These are phyloP conservation scores for Agrocybe praecox DNA, from an alignment of 768 basidiomycete genomes.

Conservation along the genomic window DNA sequence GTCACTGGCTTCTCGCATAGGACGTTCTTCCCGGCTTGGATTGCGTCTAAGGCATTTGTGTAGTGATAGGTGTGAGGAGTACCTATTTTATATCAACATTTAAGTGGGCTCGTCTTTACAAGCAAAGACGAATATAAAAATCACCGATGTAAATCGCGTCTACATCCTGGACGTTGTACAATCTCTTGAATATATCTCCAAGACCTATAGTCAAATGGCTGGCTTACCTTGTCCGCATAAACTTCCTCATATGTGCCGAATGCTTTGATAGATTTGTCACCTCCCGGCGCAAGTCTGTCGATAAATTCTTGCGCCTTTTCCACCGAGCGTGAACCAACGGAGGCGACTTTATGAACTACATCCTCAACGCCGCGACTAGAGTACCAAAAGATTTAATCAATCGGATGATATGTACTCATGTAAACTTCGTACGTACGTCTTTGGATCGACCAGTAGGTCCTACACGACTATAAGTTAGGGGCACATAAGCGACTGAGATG, in stretches of 20 bases:
- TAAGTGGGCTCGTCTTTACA: too few relatives aligned
- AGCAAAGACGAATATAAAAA: not conserved
- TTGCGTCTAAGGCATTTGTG: slow-evolving; percentile 70
- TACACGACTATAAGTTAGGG: slow-evolving; percentile 27
- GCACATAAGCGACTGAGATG: not conserved
- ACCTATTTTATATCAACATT: slow-evolving; percentile 37
- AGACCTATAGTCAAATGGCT: not conserved
- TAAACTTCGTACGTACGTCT: slow-evolving; percentile 57
- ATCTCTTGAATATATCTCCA: not conserved
- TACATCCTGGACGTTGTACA: slow-evolving; percentile 50
- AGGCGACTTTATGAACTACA: slow-evolving; percentile 66
- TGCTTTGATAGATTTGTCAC: slow-evolving; percentile 58
- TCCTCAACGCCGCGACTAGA: slow-evolving; percentile 67
- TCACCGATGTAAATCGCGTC: slow-evolving; percentile 61
- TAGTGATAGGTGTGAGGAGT: slow-evolving; percentile 90
- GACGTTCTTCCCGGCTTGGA: slow-evolving; percentile 82
- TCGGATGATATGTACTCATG: not conserved
- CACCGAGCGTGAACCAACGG: slow-evolving; percentile 76
- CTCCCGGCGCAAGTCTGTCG: slow-evolving; percentile 45
- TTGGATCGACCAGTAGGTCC: slow-evolving; percentile 79
- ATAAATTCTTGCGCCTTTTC: slow-evolving; percentile 76
- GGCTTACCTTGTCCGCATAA: slow-evolving; percentile 63
- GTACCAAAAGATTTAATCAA: not conserved
- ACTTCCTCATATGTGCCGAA: slow-evolving; percentile 78
- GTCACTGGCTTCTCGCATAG: slow-evolving; percentile 92